Evolutionary conservation across 2,329 filamentous ascomycete species (phyloP).

Genomic region (Thermomyces lanuginosus): DNA sequence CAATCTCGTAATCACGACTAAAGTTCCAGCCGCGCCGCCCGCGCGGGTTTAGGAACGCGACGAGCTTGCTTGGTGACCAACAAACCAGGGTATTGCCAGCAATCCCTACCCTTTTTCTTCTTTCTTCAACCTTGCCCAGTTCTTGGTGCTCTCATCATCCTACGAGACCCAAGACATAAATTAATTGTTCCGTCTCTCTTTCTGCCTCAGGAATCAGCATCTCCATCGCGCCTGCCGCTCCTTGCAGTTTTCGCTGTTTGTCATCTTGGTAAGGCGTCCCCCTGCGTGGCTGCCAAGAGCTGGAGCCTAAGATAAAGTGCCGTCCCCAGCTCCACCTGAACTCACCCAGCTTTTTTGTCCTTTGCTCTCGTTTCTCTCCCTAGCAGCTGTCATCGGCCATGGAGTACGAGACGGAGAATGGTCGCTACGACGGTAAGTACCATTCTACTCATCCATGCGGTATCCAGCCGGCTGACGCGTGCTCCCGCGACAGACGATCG

Average conservation of each 20-base stretch:
- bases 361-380: slow-evolving; percentile 4
- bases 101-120: no score
- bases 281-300: slow-evolving; percentile 4
- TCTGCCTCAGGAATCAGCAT: no score
- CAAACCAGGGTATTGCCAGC: no score
- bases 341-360: slow-evolving; percentile 1
- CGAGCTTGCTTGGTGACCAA: no score
- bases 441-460: slow-evolving; percentile 1
- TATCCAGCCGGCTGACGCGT: slow-evolving; percentile 1
- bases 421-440: slow-evolving; percentile 48
- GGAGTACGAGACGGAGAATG: slow-evolving; percentile 51
- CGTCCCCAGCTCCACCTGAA: slow-evolving; percentile 3
- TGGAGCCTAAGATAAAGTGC: slow-evolving; percentile 3
- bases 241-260: background rate
- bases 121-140: no score
- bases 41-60: no score
- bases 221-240: no score
- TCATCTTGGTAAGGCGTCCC: slow-evolving; percentile 1
- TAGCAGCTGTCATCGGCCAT: slow-evolving; percentile 30
- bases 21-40: no score
- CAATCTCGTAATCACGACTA: no score
- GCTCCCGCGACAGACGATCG: slow-evolving; percentile 34
- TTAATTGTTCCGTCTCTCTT: no score
- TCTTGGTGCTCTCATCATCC: no score
- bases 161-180: no score